Evolutionary conservation across 2,329 filamentous ascomycete genomes (phyloP).

Genomic region (Thelonectria olida): DNA sequence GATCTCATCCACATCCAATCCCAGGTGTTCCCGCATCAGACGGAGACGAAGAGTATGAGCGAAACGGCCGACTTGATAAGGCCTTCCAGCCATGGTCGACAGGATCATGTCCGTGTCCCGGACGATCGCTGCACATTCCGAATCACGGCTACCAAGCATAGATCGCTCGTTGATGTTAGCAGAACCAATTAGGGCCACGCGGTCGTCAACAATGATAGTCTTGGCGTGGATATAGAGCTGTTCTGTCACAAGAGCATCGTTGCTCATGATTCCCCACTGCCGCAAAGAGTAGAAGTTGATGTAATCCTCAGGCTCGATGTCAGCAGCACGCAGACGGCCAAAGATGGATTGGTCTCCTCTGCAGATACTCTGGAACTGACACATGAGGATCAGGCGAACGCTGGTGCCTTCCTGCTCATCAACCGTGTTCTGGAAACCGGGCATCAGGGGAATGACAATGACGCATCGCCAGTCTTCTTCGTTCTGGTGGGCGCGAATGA

Average conservation of each 20-base stretch:
- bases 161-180: constrained; percentile 99
- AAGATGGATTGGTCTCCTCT: constrained; percentile 93
- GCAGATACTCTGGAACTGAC: constrained; percentile 95
- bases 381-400: constrained; percentile 94
- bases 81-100: constrained; percentile 89
- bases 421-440: constrained; percentile 98
- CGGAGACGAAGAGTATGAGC: constrained; percentile 92
- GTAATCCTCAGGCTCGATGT: constrained; percentile 93
- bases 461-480: constrained; percentile 90
- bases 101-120: constrained; percentile 92
- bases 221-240: constrained; percentile 99
- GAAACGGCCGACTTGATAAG: constrained; percentile 91
- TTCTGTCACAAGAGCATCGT: constrained; percentile 87
- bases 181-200: constrained; percentile 92
- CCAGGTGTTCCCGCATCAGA: constrained; percentile 95
- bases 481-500: constrained; percentile 83
- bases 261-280: constrained; percentile 91
- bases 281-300: constrained; percentile 94
- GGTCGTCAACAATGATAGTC: constrained; percentile 94
- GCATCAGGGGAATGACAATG: constrained; percentile 93
- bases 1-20: constrained; percentile 93
- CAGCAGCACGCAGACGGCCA: constrained; percentile 78
- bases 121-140: constrained; percentile 89
- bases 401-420: constrained; percentile 94
- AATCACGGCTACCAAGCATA: constrained; percentile 91